Base-by-base conservation (phyloP, 202 grass and related monocot genomes). In the Hordeum pubiflorum region DNA sequence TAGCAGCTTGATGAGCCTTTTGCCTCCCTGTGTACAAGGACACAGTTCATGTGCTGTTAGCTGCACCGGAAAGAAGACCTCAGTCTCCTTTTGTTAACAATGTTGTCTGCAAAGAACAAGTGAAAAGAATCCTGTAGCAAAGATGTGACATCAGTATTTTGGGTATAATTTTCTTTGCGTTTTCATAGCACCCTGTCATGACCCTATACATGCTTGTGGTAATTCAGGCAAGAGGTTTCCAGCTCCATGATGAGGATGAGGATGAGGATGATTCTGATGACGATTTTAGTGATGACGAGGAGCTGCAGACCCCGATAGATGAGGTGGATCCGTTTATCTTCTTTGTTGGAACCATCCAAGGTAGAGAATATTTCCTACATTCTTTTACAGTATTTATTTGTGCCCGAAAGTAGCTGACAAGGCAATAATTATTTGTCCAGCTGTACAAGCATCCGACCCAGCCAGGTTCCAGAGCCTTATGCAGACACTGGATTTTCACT, bases 241-340 rank as follows among this genome's bases (percentile, higher is more conserved):
- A 89, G 72, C 73, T 85, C 50, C 88, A 89, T 72, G 88, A 89
- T 72, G 91, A 50, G 14, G 46, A 97, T 57, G 88, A 91, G 61
- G 93, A 97, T 44, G 88, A 85, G 0, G 88, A 97, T 60, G 83
- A 89, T 24, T 79, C 79, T 1, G 93, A 93, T 70, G 88, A 97
- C 29, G 88, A 97, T 77, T 87, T 79, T 58, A 85, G 77, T 3
- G 88, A 89, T 63, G 89, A 93, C 0, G 93, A 97, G 82, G 91
- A 97, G 46, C 10, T 93, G 17, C 90, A 93, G 61, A 89, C 93
- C 68, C 93, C 93, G 67, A 87, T 97, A 65, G 93, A 97, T 87
- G 93, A 93, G 59, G 87, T 97, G 52, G 93, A 93, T 69, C 93
- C 93, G 58, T 97, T 93, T 72, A 91, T 97, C 58, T 97, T 97